Evolutionary conservation across 768 basidiomycete genomes (phyloP), one percentile per base, ranked within the genome.

Genomic region (Ramaria rubella): DNA sequence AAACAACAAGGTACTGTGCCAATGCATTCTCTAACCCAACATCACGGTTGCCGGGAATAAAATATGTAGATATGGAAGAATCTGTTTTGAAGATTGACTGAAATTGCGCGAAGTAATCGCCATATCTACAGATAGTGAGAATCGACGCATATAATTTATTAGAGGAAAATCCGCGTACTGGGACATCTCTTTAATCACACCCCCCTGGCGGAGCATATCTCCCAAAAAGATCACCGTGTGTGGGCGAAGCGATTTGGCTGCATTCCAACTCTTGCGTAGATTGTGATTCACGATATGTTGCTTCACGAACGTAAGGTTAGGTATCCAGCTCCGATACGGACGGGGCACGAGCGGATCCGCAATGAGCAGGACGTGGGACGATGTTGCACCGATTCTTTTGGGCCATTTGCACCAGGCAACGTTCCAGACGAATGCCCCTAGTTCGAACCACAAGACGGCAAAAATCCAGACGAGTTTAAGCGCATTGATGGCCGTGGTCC

Each of bases 1-100:
- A 45, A 27, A 12, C 11, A 23, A 45, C 2, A 45, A 4, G 11
- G 3, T 17, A 45, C 3, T 11, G 12, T 15, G 21, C 4, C 2
- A 45, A 2, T 45, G 19, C 12, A 19, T 11, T 38, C 15, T 63
- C 77, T 57, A 67, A 89, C 82, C 88, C 90, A 31, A 87, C 76
- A 64, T 98, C 95, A 65, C 94, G 93, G 66, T 97, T 98, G 5
- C 95, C 95, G 2, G 93, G 86, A 27, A 94, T 77, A 65, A 82
- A 87, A 68, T 84, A 86, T 58, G 76, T 72, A 0, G 86, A 83
- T 3, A 80, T 72, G 17, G 70, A 69, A 14, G 68, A 60, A 9
- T 73, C 61, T 5, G 77, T 68, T 21, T 73, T 69, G 71, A 95
- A 94, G 31, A 93, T 91, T 44, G 72, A 72, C 57, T 74, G 77